These are phyloP conservation scores for Sordaria brevicollis DNA, from an alignment of 495 filamentous ascomycete genomes.

Conservation along the genomic window DNA sequence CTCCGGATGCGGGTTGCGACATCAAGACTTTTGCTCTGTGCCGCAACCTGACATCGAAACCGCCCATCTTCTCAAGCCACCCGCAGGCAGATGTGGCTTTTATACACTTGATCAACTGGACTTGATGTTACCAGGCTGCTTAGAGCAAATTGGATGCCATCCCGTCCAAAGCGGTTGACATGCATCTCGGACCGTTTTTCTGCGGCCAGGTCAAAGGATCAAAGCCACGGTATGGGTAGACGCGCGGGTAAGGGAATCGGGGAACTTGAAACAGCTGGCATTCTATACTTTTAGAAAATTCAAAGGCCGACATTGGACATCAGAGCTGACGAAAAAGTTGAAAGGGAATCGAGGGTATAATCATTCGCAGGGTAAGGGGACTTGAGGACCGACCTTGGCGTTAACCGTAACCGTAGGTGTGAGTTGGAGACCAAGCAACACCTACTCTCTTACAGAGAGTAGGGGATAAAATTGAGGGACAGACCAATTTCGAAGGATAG, in stretches of 20 bases:
- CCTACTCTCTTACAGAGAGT: no score
- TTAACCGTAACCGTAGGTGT: no score
- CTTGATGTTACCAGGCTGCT: not conserved
- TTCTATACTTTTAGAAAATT: not conserved
- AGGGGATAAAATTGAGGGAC: no score
- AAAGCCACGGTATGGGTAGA: not conserved
- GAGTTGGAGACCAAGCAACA: no score
- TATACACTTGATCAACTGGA: not conserved
- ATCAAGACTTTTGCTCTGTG: not conserved
- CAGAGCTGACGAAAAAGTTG: not conserved
- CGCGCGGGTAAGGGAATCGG: not conserved
- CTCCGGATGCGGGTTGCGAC: not conserved
- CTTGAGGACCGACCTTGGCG: not conserved
- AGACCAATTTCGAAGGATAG: no score
- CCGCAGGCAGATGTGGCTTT: not conserved
- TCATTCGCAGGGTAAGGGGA: not conserved
- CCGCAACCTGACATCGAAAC: not conserved
- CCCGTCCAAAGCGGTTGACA: not conserved
- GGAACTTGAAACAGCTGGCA: fast-evolving
- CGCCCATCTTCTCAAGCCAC: not conserved
- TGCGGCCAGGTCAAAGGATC: not conserved
- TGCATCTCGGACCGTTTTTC: not conserved
- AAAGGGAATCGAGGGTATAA: not conserved
- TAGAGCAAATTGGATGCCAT: not conserved
- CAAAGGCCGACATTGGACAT: not conserved